Base-by-base conservation (phyloP, 2,329 filamentous ascomycete species). In the Whalleya microplaca region DNA sequence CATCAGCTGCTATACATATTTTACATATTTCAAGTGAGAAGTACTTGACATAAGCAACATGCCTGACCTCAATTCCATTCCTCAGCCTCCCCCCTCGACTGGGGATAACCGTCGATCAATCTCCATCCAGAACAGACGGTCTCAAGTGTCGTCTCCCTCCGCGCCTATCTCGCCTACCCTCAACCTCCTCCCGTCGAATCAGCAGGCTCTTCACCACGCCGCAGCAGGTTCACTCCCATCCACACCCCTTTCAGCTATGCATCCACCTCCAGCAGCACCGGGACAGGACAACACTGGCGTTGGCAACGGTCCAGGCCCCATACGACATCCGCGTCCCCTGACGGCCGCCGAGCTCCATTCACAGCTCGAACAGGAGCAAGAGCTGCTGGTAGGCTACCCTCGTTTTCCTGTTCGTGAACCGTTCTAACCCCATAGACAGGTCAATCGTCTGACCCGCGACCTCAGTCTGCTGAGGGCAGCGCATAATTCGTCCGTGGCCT, bases 331-430 rank as follows among this genome's bases (percentile, higher is more conserved):
- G 5, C 84, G 91, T 37, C 93, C 93, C 2, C 77, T 97, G 72
- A 97, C 94, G 0, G 88, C 92, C 1, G 90, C 92, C 2, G 94
- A 98, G 73, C 81, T 98, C 59, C 92, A 97, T 73, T 81, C 90
- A 57, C 86, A 96, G 76, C 81, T 97, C 21, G 94, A 98, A 75
- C 95, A 96, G 74, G 94, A 98, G 71, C 93, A 98, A 68, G 94
- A 98, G 74, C 91, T 92, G 37, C 89, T 97, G 67, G 93, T 95
- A 81, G 62, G 86, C 48, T 37, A 8, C 16, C 3, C 1, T 3
- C 19, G 6, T 41, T 42, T 21, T 18, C 27, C 3, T 45, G 20
- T 21, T 19, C 10, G 23, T 42, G 16, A 18, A 10, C 19, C 2
- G 7, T 37, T 4, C 55, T 63, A 51, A 64, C 47, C 6, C 6